Conservation (phyloP, 139 green algal genomes). For the Mesotaenium endlicherianum region DNA sequence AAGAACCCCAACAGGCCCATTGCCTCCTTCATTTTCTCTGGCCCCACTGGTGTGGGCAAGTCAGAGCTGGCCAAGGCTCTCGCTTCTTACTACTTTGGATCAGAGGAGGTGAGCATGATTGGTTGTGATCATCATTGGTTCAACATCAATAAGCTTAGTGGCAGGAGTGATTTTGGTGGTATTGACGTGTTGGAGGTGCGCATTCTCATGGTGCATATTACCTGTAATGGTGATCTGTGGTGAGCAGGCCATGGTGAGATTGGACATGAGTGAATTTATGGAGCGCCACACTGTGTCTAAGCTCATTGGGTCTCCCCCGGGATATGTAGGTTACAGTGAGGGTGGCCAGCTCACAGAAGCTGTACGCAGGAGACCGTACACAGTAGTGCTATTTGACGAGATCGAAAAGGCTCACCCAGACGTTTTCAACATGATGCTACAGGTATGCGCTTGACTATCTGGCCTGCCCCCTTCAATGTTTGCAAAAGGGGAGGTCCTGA, state of each 20-base stretch:
- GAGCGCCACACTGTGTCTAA: conserved; percentile 99
- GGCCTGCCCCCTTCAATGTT: too few relatives aligned
- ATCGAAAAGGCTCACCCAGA: conserved; percentile 99
- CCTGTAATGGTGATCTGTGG: too few relatives aligned
- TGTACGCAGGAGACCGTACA: conserved; percentile 93
- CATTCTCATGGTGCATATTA: too few relatives aligned
- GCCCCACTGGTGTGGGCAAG: conserved; percentile 90
- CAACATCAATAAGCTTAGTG: too few relatives aligned
- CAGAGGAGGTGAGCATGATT: conserved; percentile 69
- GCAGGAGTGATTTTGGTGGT: too few relatives aligned
- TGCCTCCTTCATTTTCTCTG: conserved; percentile 95
- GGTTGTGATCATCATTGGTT: conserved; percentile 2
- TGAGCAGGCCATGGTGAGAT: conserved; percentile 68
- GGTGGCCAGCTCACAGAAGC: conserved; percentile 98
- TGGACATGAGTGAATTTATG: conserved; percentile 99
- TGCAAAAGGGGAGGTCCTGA: too few relatives aligned
- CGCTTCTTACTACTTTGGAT: conserved; percentile 97
- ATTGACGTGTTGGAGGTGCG: too few relatives aligned
- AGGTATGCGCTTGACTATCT: conserved; percentile 50
- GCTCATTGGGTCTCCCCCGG: conserved; percentile 96
- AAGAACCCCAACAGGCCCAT: conserved; percentile 98
- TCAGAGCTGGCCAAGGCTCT: conserved; percentile 98
- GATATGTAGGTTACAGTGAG: conserved; percentile 99
- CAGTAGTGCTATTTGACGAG: conserved; percentile 99
- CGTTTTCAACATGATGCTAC: conserved; percentile 99